Base-by-base conservation (phyloP, 805 yeast genomes). In the Teunomyces panamensis region DNA sequence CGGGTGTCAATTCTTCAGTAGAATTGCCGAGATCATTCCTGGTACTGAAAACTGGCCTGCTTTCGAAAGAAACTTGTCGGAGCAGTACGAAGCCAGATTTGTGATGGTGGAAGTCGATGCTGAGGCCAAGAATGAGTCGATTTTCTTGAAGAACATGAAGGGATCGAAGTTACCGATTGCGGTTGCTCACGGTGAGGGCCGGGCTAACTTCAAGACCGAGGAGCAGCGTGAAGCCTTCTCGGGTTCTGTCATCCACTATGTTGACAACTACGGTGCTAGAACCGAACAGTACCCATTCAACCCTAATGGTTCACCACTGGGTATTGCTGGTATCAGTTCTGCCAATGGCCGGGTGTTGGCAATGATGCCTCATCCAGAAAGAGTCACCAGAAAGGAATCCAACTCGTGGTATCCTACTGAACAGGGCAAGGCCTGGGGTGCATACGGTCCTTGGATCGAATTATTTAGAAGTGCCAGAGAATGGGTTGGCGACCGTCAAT, bases 351-450 rank as follows among this genome's bases (percentile, higher is more conserved):
- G 99, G 67, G 97, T 94, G 3, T 75, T 94, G 59, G 97, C 97
- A 4, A 82, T 94, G 90, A 94, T 94, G 99, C 99, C 99, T 42
- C 99, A 94, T 67, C 99, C 99, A 20, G 99, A 94, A 72, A 88
- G 99, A 73, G 94, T 88, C 44, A 78, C 84, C 48, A 80, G 97
- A 72, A 75, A 84, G 63, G 96, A 88, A 68, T 75, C 95, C 47
- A 92, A 92, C 73, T 89, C 97, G 3, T 92, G 89, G 83, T 88
- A 89, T 63, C 97, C 97, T 43, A 56, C 54, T 17, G 74, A 74
- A 43, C 70, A 75, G 49, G 82, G 78, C 44, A 77, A 77, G 42
- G 72, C 74, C 47, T 89, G 96, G 91, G 85, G 83, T 47, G 86
- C 84, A 28, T 83, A 85, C 62, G 96, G 96, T 46, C 99, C 99